Evolutionary conservation across 768 basidiomycete genomes (phyloP).

Genomic region (Pholiota molesta): DNA sequence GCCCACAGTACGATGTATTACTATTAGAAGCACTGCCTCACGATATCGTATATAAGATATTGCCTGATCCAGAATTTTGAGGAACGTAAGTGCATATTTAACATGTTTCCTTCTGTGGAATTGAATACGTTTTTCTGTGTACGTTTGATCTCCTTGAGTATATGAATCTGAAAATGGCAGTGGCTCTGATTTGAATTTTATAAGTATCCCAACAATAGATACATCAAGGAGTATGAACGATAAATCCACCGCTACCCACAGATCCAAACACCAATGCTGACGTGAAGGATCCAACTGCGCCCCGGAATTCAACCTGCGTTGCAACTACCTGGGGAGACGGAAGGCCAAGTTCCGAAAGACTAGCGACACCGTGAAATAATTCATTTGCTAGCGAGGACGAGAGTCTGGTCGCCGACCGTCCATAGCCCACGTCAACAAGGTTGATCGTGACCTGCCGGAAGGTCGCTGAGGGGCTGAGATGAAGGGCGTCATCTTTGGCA

Average conservation of each 20-base stretch:
- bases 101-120: too few species aligned
- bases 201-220: not conserved
- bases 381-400: slow-evolving; percentile 57
- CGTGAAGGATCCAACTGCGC: slow-evolving; percentile 27
- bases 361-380: slow-evolving; percentile 40
- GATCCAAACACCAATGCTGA: slow-evolving; percentile 35
- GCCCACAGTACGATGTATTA: too few species aligned
- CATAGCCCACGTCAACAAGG: slow-evolving; percentile 55
- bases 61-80: too few species aligned
- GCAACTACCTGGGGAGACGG: slow-evolving; percentile 12
- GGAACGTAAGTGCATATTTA: too few species aligned
- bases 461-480: slow-evolving; percentile 43
- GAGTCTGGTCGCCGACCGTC: slow-evolving; percentile 40
- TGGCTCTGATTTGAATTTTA: too few species aligned
- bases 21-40: too few species aligned
- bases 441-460: slow-evolving; percentile 42
- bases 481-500: slow-evolving; percentile 48
- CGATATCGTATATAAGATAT: too few species aligned
- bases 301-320: slow-evolving; percentile 41
- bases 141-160: too few species aligned
- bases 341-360: slow-evolving; percentile 33
- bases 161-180: too few species aligned
- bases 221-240: slow-evolving; percentile 18
- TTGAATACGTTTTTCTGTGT: too few species aligned
- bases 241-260: slow-evolving; percentile 44